Evolutionary conservation across 495 filamentous ascomycete species (phyloP), one percentile per base, ranked within the genome.

Genomic region (Tuber brumale): DNA sequence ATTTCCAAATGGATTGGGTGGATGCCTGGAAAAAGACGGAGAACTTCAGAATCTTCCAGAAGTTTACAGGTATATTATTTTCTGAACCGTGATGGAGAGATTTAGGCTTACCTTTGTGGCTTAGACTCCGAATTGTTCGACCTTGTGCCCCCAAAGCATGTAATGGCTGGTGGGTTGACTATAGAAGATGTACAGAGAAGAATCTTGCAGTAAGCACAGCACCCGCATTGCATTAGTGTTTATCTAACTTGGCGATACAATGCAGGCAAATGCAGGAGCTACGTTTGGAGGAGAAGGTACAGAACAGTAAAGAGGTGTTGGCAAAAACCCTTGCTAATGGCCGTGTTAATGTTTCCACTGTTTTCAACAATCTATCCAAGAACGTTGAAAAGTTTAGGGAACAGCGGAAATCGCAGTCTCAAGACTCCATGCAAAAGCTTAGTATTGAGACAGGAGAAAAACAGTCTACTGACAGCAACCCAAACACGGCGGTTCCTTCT

Each of bases 111-210:
- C 69, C 71, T 70, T 31, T 79, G 61, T 81, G 37, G 87, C 73
- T 90, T 89, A 43, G 95, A 98, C 79, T 91, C 91, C 23, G 91
- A 97, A 79, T 86, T 98, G 35, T 99, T 97, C 81, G 95, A 97
- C 77, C 92, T 99, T 78, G 92, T 95, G 27, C 93, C 97, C 75
- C 95, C 95, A 8, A 90, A 89, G 70, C 95, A 99, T 84, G 95
- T 97, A 3, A 96, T 91, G 84, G 94, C 95, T 18, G 96, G 95
- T n/a, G 94, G 94, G 1, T 86, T 99, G 57, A 93, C 92, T 0
- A 94, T 99, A 78, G 95, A 99, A 61, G 95, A 99, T 83, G 91
- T 99, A 51, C 95, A 98, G 81, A 88, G 95, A 46, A 89, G 95
- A 43, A 87, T 99, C 41, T 90, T 94, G 27, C 93, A 96, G 84